phyloP scores from a whole-genome alignment of 306 rosid species.

The Malus sylvestris region DNA sequence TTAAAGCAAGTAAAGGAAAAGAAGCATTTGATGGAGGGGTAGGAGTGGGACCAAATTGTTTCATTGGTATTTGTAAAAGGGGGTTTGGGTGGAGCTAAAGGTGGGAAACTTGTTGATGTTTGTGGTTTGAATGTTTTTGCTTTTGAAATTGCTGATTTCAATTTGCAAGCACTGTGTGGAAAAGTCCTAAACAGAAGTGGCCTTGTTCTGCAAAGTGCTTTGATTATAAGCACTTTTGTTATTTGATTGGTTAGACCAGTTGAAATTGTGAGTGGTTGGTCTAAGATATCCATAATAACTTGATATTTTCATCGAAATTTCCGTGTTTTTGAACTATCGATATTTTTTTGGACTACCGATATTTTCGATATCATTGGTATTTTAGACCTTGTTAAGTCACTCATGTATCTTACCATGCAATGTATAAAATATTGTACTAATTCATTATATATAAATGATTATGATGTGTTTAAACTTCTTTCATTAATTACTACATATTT shows the following conservation, averaged over 20 bases:
- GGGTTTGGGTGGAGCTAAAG: conserved; percentile 31
- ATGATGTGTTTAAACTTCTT: too few species aligned
- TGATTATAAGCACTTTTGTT: conserved; percentile 10
- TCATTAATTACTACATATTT: too few species aligned
- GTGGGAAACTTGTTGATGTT: conserved; percentile 20
- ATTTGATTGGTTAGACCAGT: conserved; percentile 17
- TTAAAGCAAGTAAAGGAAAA: conserved; percentile 32
- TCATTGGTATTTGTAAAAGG: conserved; percentile 38
- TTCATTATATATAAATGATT: too few species aligned
- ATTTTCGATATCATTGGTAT: too few species aligned
- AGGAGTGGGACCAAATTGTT: conserved; percentile 37
- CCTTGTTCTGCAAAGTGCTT: conserved; percentile 6
- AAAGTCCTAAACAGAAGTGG: conserved; percentile 7
- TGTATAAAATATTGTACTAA: too few species aligned
- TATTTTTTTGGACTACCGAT: too few species aligned
- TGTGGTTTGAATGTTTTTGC: conserved; percentile 39
- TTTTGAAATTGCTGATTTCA: conserved; percentile 20
- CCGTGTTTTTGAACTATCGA: too few species aligned
- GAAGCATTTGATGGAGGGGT: conserved; percentile 41
- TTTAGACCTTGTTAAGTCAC: too few species aligned
- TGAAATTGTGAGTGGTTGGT: conserved; percentile 4
- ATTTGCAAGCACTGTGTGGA: conserved; percentile 16
- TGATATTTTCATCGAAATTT: too few species aligned
- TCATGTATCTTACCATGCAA: too few species aligned
- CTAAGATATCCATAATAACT: too few species aligned